Base-by-base conservation (phyloP, 306 rosid genomes). In the Ammopiptanthus mongolicus region DNA sequence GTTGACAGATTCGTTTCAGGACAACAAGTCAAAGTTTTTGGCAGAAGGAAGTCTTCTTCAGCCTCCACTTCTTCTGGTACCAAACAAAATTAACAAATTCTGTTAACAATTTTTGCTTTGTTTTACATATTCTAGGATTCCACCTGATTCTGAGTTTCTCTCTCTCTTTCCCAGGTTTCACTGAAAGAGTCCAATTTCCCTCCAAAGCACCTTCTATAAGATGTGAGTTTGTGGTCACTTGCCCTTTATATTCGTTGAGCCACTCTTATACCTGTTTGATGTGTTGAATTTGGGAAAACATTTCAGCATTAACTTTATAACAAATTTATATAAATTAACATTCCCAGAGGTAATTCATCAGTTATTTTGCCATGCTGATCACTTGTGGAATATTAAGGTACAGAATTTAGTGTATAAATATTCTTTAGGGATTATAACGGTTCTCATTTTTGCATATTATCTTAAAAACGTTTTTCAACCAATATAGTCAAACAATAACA, bases 1-100 rank as follows among this genome's bases (percentile, higher is more conserved):
- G 96, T 95, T 11, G 99, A 95, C 50, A 87, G 91, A 80, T 95
- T 92, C 63, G 86, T 87, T 71, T 84, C 86, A n/a, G 97, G 99
- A 15, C 97, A 95, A 46, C 92, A 89, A 84, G 86, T 95, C 82
- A 92, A 89, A 83, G 96, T 95, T 41, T 90, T 92, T 72, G 99
- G 99, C 70, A 90, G 99, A 84, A 87, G 95, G 84, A 95, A 89
- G 73, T 73, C 97, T 31, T 78, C 92, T 25, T 47, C 88, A 28
- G 41, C 77, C 60, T 34, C 91, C 3, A 41, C 71, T 74, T 57
- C 83, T 69, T 14, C 90, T 57, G 95, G 92, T 89, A 86, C 73
- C 18, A 61, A 61, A 28, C 61, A 19, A 71, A 42, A 11, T 3
- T 11, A 42, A 13, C 8, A 64, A 9, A n/a, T n/a, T n/a, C n/a